Base-by-base conservation (phyloP, 305 asterid species). In the Fraxinus paxiana region DNA sequence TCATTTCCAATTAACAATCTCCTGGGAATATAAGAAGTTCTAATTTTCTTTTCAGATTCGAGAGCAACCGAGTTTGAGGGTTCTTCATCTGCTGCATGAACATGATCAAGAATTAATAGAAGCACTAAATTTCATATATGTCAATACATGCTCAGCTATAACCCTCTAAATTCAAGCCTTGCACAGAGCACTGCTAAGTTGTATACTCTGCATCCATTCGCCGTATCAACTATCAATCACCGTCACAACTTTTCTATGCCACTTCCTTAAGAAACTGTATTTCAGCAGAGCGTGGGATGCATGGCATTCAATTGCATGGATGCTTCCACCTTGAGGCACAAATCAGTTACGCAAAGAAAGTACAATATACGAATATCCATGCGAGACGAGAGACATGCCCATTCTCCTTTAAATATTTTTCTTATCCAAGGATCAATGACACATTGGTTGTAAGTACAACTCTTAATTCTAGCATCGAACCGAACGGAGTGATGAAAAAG, bases 1-100 rank as follows among this genome's bases (percentile, higher is more conserved):
- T 94, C 95, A 77, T 89, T 92, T 83, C 94, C 97, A 82, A 96
- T 92, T 67, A 90, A 85, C 65, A 94, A 84, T 90, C 98, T 93
- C 84, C 88, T 93, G 72, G 98, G 98, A 67, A 93, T 84, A 86
- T 86, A 94, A 77, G 90, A 83, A 85, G 84, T 89, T 86, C 87
- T 91, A 37, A 85, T 78, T 31, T 81, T 88, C 80, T 86, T 89
- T 83, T 82, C 89, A 79, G 92, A 35, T 37, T 87, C 86, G 72
- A 56, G 84, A 81, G 77, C 85, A 26, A 26, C 89, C 15, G 88
- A 86, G 74, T 85, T 77, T 18, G 89, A 83, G 48, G 90, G 79
- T 83, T 86, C 93, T 70, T 88, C 89, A 77, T 93, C 97, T 85
- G 94, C 91, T 75, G 83, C 87, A 76, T 71, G 74, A 84, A 77